Conservation (phyloP, 2,329 filamentous ascomycete species). For the Xylaria sp. region DNA sequence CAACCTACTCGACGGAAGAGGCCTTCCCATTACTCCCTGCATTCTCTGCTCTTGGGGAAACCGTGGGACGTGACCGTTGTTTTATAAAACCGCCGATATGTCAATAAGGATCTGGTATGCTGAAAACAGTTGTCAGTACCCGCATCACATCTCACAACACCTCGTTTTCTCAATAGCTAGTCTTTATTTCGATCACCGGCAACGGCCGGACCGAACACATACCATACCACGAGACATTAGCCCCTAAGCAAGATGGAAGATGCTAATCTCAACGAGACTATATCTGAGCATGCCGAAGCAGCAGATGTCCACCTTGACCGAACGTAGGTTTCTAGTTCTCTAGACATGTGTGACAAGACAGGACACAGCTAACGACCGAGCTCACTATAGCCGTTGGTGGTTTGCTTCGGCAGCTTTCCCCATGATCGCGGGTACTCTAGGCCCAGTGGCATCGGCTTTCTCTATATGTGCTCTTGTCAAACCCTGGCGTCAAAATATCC, state of each 20-base stretch:
- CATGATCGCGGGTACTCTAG: constrained; percentile 84
- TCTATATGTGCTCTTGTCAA: constrained; percentile 87
- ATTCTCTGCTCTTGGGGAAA: neutral
- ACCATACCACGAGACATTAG: neutral
- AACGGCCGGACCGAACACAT: neutral
- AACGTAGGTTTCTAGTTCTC: constrained; percentile 50
- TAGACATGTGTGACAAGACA: neutral
- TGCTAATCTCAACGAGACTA: constrained; percentile 53
- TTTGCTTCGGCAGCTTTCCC: constrained; percentile 74
- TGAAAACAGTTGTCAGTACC: neutral
- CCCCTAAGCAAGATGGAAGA: constrained; percentile 54
- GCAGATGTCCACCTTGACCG: constrained; percentile 56
- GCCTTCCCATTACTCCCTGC: no score
- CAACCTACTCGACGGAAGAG: neutral
- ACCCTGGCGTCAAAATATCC: constrained; percentile 75
- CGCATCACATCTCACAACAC: neutral
- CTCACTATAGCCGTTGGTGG: constrained; percentile 66
- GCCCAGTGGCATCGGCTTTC: constrained; percentile 87
- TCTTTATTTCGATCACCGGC: constrained; percentile 2
- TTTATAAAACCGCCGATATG: neutral
- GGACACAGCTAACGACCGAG: constrained; percentile 22
- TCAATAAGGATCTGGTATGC: neutral
- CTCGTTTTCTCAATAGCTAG: neutral
- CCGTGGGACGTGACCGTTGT: neutral
- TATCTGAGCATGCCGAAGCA: constrained; percentile 51